These are phyloP conservation scores for Coemansia sp. DNA, from an alignment of 192 early-diverging fungal genomes.

Conservation along the genomic window DNA sequence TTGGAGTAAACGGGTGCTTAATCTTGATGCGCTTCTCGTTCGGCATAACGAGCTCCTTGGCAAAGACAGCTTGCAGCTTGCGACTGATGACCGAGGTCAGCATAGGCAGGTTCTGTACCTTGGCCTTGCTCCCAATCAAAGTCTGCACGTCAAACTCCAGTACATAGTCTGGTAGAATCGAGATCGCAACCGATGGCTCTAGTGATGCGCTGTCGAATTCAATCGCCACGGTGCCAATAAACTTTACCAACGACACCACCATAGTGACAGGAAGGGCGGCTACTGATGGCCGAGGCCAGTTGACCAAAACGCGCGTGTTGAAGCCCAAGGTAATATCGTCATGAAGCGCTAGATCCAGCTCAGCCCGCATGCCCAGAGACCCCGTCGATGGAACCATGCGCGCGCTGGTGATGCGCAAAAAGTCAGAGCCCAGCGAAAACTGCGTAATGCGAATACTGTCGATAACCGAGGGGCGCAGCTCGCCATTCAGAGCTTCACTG, in stretches of 20 bases:
- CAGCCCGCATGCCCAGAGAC: slow-evolving; percentile 51
- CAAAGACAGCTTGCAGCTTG: slow-evolving; percentile 60
- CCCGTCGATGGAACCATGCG: slow-evolving; percentile 52
- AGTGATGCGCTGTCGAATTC: slow-evolving; percentile 45
- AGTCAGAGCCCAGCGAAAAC: slow-evolving; percentile 58
- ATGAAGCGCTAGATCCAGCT: slow-evolving; percentile 80
- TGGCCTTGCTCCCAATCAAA: slow-evolving; percentile 92
- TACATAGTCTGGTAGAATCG: slow-evolving; percentile 67
- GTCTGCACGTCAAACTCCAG: slow-evolving; percentile 90
- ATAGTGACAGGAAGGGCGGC: slow-evolving; percentile 93
- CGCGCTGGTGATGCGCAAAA: slow-evolving; percentile 50
- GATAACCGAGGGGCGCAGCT: slow-evolving; percentile 48
- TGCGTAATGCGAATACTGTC: slow-evolving; percentile 55
- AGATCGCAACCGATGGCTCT: slow-evolving; percentile 34
- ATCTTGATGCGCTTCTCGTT: slow-evolving; percentile 49
- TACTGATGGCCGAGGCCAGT: slow-evolving; percentile 90
- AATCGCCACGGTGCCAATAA: slow-evolving; percentile 81
- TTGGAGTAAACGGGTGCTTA: slow-evolving; percentile 54
- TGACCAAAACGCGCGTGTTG: slow-evolving; percentile 89
- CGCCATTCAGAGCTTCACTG: slow-evolving; percentile 53
- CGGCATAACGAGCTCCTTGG: slow-evolving; percentile 52
- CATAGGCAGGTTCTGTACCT: slow-evolving; percentile 96
- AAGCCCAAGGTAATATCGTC: slow-evolving; percentile 95
- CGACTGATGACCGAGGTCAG: slow-evolving; percentile 84
- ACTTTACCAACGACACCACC: slow-evolving; percentile 80